Conservation (phyloP, 331 rosid species). For the Rhamnella rubrinervis region DNA sequence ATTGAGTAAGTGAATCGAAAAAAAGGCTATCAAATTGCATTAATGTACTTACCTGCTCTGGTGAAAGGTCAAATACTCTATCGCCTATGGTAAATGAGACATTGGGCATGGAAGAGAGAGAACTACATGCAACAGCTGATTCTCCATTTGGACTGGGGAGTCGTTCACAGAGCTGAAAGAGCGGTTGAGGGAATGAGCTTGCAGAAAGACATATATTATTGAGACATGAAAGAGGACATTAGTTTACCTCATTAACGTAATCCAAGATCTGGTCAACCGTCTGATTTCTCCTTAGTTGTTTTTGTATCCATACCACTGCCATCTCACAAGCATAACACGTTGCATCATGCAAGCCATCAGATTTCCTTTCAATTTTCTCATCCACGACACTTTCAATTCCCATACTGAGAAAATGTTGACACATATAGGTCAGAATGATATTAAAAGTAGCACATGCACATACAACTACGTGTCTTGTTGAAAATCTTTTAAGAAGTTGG, state of each 20-base stretch:
- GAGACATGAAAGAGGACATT: slow-evolving; percentile 10
- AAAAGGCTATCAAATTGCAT: too few species aligned
- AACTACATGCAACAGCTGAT: slow-evolving; percentile 54
- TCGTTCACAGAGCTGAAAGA: slow-evolving; percentile 57
- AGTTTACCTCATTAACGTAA: slow-evolving; percentile 50
- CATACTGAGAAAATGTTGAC: slow-evolving; percentile 37
- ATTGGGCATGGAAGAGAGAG: slow-evolving; percentile 51
- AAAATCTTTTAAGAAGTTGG: background rate
- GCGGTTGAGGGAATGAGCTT: slow-evolving; percentile 11
- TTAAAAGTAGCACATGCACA: background rate
- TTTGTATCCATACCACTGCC: slow-evolving; percentile 64
- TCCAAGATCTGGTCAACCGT: slow-evolving; percentile 60
- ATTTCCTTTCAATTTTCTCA: slow-evolving; percentile 23
- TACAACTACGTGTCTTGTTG: background rate
- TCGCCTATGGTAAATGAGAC: slow-evolving; percentile 63
- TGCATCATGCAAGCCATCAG: slow-evolving; percentile 34
- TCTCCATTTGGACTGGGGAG: slow-evolving; percentile 70
- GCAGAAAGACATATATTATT: slow-evolving; percentile 8
- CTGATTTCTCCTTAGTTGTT: slow-evolving; percentile 43
- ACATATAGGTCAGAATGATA: slow-evolving; percentile 1
- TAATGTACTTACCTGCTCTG: slow-evolving; percentile 47
- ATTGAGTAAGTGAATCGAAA: too few species aligned
- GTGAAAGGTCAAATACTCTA: slow-evolving; percentile 59
- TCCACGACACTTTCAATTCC: slow-evolving; percentile 59
- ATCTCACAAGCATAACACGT: slow-evolving; percentile 66